Conservation (phyloP, 1,284 basidiomycete species). For the Trametes sp. region DNA sequence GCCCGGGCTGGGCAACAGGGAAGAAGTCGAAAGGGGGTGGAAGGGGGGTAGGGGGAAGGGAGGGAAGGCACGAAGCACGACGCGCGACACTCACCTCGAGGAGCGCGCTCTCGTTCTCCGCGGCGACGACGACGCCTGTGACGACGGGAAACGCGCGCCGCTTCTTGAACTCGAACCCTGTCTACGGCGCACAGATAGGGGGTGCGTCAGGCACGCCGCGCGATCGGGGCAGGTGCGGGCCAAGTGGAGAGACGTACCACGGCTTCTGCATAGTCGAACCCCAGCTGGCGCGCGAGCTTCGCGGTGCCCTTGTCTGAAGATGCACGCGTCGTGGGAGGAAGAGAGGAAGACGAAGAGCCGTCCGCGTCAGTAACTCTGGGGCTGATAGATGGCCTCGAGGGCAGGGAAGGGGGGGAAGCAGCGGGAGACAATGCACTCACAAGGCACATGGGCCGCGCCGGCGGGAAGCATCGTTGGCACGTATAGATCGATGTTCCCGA, state of each 20-base stretch:
- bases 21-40: not conserved
- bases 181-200: conserved; percentile 51
- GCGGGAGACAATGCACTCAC: conserved; percentile 54
- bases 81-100: conserved; percentile 65
- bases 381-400: not conserved
- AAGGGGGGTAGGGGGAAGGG: not conserved
- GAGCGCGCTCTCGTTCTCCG: conserved; percentile 79
- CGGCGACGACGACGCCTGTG: conserved; percentile 88
- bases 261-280: conserved; percentile 93
- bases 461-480: conserved; percentile 93
- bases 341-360: not conserved
- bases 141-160: conserved; percentile 87
- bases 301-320: conserved; percentile 82
- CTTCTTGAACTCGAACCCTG: conserved; percentile 96
- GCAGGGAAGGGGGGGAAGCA: not conserved
- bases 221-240: conserved; percentile 6
- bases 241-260: conserved; percentile 63
- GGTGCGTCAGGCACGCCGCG: conserved; percentile 15
- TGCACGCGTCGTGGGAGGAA: not conserved
- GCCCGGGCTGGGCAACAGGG: not conserved
- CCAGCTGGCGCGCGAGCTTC: conserved; percentile 89
- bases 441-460: conserved; percentile 89
- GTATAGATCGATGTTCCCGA: conserved; percentile 98
- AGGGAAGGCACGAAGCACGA: not conserved
- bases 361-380: not conserved